Evolutionary conservation across 257 asterid species (phyloP), one percentile per base, ranked within the genome.

Genomic region (Nicotiana tabacum): DNA sequence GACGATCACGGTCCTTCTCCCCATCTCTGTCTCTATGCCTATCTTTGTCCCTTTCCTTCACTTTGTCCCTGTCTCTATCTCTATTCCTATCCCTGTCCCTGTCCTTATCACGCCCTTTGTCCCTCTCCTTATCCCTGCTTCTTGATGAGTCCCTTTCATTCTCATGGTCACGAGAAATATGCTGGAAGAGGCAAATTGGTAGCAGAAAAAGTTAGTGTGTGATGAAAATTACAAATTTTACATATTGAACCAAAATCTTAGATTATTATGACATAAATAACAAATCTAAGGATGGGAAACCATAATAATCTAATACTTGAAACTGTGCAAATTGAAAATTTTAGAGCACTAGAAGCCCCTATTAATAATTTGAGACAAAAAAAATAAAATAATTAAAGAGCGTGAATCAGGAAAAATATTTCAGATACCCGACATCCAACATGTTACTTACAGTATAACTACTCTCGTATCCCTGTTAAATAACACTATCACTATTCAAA

Each of bases 1-100:
- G 92, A 5, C 89, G 93, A 78, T 90, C 98, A 58, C 89, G 90
- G 69, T 90, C 97, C 82, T 80, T 91, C 24, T 89, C 95, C 35
- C 92, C 83, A 62, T 90, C 97, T 60, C 88, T 89, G 4, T 91
- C 90, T 84, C 89, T 85, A 62, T 88, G 90, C 57, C 83, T 89
- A 33, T 84, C 94, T 58, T 81, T 84, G 10, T 87, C 91, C 81
- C 85, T 88, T 0, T 90, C 88, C 66, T 80, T 82, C 1, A 78
- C 88, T 17, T 81, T 66, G 4, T 85, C 90, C 21, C 82, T 85
- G 9, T 87, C 90, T 77, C 87, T 86, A 35, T 70, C 84, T 74
- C 82, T 48, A 11, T 84, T 91, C 15, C 80, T 72, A 17, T 84
- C 91, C 77, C 88, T 80, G 4, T 87, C 92, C 32, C 85, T 51